Conservation (phyloP, 768 basidiomycete species). For the Rhodotorula kratochvilovae region DNA sequence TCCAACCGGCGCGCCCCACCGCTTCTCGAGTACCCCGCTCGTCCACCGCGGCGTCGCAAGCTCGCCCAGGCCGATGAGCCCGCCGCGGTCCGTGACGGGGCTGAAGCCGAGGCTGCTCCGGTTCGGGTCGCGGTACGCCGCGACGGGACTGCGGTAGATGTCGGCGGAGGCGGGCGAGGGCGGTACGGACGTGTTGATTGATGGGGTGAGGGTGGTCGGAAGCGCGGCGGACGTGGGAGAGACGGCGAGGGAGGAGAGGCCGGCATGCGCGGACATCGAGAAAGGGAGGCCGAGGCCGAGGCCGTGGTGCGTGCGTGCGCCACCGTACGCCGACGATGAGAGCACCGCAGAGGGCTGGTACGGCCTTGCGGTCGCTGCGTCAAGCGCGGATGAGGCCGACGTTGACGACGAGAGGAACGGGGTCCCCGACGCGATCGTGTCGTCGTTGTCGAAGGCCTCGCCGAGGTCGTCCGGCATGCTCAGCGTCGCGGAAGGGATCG, state of each 20-base stretch:
- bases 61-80: constrained; percentile 90
- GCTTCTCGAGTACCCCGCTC: constrained; percentile 50
- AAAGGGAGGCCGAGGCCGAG: constrained; percentile 40
- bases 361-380: neutral
- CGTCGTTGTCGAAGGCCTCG: constrained; percentile 4
- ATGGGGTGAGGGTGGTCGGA: constrained; percentile 1
- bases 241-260: constrained; percentile 27
- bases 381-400: neutral
- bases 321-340: neutral
- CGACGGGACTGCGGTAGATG: constrained; percentile 11
- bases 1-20: constrained; percentile 39
- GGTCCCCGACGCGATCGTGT: constrained; percentile 11
- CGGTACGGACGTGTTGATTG: neutral
- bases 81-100: constrained; percentile 60
- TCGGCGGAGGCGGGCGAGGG: neutral
- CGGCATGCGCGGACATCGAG: constrained; percentile 32
- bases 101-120: constrained; percentile 1
- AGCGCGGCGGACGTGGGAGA: constrained; percentile 12
- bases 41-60: constrained; percentile 93
- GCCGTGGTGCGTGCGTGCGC: constrained; percentile 4
- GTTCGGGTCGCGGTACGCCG: neutral
- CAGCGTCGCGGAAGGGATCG: constrained; percentile 7
- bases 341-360: neutral
- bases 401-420: constrained; percentile 23
- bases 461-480: neutral